Conservation (phyloP, 352 stramenopile species). For the Phytophthora sojae region DNA sequence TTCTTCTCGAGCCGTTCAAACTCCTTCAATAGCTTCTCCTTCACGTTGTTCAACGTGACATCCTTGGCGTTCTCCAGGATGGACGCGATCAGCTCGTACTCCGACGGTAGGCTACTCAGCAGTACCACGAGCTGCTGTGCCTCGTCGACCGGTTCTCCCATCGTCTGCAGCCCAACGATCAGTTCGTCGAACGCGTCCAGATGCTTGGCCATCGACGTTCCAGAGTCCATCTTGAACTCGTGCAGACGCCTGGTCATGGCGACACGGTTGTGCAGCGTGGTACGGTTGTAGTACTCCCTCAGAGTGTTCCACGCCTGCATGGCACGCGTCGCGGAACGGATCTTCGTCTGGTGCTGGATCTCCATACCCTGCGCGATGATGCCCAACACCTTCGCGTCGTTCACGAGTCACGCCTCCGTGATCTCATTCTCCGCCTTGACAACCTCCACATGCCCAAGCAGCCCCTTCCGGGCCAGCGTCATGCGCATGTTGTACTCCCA, state of each 20-base stretch:
- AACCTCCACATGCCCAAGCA: conserved; percentile 11
- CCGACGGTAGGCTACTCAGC: conserved; percentile 18
- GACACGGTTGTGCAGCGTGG: conserved; percentile 38
- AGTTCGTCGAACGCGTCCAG: conserved; percentile 40
- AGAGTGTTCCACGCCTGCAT: conserved; percentile 28
- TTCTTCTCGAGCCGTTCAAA: conserved; percentile 19
- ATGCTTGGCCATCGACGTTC: conserved; percentile 13
- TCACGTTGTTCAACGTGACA: conserved; percentile 20
- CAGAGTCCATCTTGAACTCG: neutral
- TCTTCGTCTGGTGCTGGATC: conserved; percentile 27
- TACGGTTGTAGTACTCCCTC: conserved; percentile 30
- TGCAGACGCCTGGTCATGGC: conserved; percentile 12
- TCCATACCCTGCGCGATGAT: conserved; percentile 36
- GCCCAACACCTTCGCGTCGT: conserved; percentile 31
- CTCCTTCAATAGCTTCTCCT: conserved; percentile 20
- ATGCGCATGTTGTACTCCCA: conserved; percentile 45
- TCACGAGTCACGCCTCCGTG: conserved; percentile 19
- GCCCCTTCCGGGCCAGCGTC: conserved; percentile 20
- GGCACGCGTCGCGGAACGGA: conserved; percentile 7
- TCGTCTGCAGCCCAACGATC: conserved; percentile 25
- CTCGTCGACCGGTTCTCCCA: conserved; percentile 29
- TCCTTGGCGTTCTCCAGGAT: conserved; percentile 25
- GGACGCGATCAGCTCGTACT: conserved; percentile 31
- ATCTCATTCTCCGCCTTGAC: conserved; percentile 21
- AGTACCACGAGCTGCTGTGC: conserved; percentile 33